These are phyloP conservation scores for Millerozyma miso DNA, from an alignment of 805 yeast genomes.

Conservation along the genomic window DNA sequence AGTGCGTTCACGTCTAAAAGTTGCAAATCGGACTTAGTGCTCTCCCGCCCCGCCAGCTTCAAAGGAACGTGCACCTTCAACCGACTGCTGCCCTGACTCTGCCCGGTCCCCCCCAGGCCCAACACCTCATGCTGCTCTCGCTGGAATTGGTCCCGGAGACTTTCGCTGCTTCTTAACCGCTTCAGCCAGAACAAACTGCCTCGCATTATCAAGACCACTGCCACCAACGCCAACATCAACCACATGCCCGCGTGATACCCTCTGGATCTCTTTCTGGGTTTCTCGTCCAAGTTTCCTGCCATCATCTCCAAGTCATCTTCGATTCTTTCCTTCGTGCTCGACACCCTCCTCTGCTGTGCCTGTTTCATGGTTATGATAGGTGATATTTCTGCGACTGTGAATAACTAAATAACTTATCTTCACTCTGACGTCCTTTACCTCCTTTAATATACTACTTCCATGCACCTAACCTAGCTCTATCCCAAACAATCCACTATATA, in stretches of 20 bases:
- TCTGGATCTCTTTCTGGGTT: neutral
- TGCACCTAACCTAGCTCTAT: too few relatives aligned
- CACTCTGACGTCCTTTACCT: neutral
- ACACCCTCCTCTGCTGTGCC: neutral
- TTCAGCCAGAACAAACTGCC: neutral
- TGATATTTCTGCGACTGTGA: neutral
- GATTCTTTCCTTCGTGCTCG: neutral
- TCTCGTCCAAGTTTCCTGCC: neutral
- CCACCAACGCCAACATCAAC: neutral
- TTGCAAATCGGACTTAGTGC: constrained; percentile 2
- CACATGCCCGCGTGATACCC: neutral
- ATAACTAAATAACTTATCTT: neutral
- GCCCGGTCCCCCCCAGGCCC: neutral
- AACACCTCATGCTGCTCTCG: constrained; percentile 1
- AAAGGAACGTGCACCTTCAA: neutral
- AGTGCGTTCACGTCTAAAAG: constrained; percentile 5
- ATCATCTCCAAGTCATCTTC: constrained; percentile 1
- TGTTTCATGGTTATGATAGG: neutral
- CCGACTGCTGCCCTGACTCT: neutral
- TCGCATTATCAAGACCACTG: neutral
- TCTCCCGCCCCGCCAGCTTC: neutral
- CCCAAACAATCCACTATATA: too few relatives aligned
- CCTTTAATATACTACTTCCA: too few relatives aligned
- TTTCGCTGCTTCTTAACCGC: neutral
- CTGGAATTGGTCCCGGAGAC: neutral